phyloP scores from a whole-genome alignment of 345 rosid genomes.

The Salix arbutifolia region DNA sequence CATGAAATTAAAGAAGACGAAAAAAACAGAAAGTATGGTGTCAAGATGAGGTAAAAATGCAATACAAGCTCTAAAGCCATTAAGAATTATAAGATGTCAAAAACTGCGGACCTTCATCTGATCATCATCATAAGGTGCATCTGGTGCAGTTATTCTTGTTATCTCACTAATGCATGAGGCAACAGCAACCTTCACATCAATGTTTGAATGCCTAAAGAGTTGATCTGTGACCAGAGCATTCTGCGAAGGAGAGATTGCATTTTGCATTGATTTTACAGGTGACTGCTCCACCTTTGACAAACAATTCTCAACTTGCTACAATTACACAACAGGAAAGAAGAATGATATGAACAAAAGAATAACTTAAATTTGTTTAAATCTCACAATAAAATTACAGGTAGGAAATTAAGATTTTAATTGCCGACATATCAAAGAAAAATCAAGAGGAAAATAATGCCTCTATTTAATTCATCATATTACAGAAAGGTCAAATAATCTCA shows the following conservation, averaged over 20 bases:
- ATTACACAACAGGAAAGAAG: neutral
- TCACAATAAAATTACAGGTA: neutral
- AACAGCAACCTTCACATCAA: slow-evolving; percentile 81
- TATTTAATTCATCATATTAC: neutral
- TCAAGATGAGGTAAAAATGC: neutral
- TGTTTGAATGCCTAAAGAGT: slow-evolving; percentile 65
- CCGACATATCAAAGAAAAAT: neutral
- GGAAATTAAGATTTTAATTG: neutral
- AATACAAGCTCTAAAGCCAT: neutral
- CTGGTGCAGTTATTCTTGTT: slow-evolving; percentile 97
- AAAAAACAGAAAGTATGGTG: neutral
- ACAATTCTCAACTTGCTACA: slow-evolving; percentile 63
- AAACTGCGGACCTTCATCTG: slow-evolving; percentile 64
- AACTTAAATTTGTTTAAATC: neutral
- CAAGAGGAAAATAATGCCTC: neutral
- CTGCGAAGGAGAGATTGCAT: slow-evolving; percentile 63
- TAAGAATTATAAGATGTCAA: neutral
- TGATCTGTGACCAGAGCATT: slow-evolving; percentile 61
- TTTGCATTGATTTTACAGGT: slow-evolving; percentile 60
- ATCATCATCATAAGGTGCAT: slow-evolving; percentile 91
- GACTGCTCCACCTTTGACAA: slow-evolving; percentile 84
- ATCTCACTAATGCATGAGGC: slow-evolving; percentile 96
- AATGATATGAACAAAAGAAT: neutral
- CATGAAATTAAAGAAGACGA: slow-evolving; percentile 9
- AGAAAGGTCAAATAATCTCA: neutral